These are phyloP conservation scores for Kwoniella bestiolae DNA, from an alignment of 768 basidiomycete species.

Conservation along the genomic window DNA sequence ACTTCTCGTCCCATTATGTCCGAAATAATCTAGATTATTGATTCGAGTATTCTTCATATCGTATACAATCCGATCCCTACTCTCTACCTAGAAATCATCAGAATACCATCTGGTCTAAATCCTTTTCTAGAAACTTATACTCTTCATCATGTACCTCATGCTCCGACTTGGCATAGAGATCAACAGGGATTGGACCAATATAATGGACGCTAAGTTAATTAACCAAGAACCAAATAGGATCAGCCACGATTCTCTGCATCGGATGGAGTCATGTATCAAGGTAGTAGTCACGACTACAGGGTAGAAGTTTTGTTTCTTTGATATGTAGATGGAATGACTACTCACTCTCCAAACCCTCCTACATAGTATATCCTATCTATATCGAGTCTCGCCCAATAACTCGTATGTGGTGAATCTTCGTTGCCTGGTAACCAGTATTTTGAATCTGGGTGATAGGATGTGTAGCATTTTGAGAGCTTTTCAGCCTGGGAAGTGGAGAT, in stretches of 20 bases:
- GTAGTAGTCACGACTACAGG: too few species aligned
- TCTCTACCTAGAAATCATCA: too few species aligned
- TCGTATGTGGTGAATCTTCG: conserved; percentile 28
- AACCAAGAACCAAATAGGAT: too few species aligned
- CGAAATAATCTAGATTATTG: too few species aligned
- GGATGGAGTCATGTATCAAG: too few species aligned
- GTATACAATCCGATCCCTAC: conserved; percentile 7
- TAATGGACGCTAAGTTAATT: conserved; percentile 40
- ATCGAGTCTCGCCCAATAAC: conserved; percentile 50
- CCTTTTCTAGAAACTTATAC: neutral
- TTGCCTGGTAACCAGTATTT: conserved; percentile 45
- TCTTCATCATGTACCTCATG: neutral
- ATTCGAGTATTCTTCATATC: too few species aligned
- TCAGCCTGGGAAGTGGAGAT: conserved; percentile 25
- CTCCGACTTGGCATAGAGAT: conserved; percentile 38
- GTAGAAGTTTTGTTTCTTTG: too few species aligned
- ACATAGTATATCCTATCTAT: conserved; percentile 54
- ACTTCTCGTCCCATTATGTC: too few species aligned
- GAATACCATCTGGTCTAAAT: too few species aligned
- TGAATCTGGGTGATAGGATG: conserved; percentile 48
- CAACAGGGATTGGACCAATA: conserved; percentile 53
- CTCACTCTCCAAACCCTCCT: conserved; percentile 56
- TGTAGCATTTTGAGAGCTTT: conserved; percentile 42
- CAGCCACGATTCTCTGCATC: too few species aligned
- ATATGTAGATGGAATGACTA: too few species aligned